These are phyloP conservation scores for Podochytrium sp. DNA, from an alignment of 192 early-diverging fungal genomes.

Conservation along the genomic window DNA sequence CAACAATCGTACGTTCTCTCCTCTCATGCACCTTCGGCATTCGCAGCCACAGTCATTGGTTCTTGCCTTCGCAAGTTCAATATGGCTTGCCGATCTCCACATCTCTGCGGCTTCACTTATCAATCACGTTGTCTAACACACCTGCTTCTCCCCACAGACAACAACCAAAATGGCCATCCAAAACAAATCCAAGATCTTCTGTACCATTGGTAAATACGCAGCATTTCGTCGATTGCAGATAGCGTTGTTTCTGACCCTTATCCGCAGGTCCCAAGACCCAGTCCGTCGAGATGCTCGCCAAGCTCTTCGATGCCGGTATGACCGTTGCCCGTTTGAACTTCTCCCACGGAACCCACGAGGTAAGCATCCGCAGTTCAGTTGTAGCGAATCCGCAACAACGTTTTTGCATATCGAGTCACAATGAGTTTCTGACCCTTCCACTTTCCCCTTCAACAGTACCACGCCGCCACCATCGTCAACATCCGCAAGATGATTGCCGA, in stretches of 20 bases:
- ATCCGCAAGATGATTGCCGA: conserved; percentile 40
- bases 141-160: too few relatives aligned
- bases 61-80: too few relatives aligned
- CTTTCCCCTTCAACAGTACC: conserved; percentile 40
- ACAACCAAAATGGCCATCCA: too few relatives aligned
- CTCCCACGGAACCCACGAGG: conserved; percentile 60
- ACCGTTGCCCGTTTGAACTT: conserved; percentile 63
- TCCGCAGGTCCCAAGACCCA: conserved; percentile 60
- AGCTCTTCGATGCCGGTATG: conserved; percentile 57
- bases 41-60: too few relatives aligned
- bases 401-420: too few relatives aligned
- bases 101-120: too few relatives aligned
- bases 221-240: too few relatives aligned
- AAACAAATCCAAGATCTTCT: conserved; percentile 62
- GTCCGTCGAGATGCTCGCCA: conserved; percentile 49
- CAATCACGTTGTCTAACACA: too few relatives aligned
- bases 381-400: background rate
- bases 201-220: conserved; percentile 54
- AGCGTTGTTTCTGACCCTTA: background rate
- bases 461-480: conserved; percentile 49
- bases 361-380: background rate
- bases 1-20: too few relatives aligned
- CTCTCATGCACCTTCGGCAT: too few relatives aligned
- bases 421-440: too few relatives aligned
- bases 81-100: too few relatives aligned